Conservation (phyloP, 139 green algal species). For the Tetradesmus obliquus region DNA sequence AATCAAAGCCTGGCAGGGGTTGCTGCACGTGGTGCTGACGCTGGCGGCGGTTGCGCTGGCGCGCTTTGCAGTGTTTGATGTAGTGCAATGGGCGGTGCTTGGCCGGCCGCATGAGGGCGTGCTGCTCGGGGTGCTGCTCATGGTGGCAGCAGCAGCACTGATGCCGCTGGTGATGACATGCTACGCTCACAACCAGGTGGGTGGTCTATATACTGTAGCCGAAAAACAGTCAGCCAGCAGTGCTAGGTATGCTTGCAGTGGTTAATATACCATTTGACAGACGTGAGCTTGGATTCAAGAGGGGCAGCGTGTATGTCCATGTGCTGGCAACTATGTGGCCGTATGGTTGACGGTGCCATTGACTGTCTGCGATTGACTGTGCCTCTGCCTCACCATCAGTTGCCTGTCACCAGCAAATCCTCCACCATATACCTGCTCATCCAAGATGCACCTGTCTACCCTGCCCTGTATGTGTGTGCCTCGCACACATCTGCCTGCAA, state of each 20-base stretch:
- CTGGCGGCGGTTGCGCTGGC: conserved; percentile 71
- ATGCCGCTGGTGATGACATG: conserved; percentile 79
- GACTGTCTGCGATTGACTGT: no score
- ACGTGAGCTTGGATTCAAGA: neutral
- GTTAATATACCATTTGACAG: neutral
- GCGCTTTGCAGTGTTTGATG: conserved; percentile 92
- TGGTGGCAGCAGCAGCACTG: conserved; percentile 64
- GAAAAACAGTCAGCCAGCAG: neutral
- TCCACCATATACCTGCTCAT: no score
- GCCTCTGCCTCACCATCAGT: no score
- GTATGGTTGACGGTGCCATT: no score
- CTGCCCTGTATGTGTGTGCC: neutral
- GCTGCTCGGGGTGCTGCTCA: conserved; percentile 81
- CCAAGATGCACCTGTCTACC: neutral
- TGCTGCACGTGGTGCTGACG: conserved; percentile 61
- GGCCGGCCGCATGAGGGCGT: conserved; percentile 83
- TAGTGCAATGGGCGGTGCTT: conserved; percentile 63
- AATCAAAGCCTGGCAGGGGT: conserved; percentile 68
- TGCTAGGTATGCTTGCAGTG: neutral
- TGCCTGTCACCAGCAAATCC: no score
- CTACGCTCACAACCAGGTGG: conserved; percentile 65
- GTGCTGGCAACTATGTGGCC: neutral
- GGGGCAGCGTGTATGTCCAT: neutral
- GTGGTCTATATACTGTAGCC: neutral
- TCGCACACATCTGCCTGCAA: neutral